Conservation (phyloP, 306 rosid species). For the Vigna unguiculata region DNA sequence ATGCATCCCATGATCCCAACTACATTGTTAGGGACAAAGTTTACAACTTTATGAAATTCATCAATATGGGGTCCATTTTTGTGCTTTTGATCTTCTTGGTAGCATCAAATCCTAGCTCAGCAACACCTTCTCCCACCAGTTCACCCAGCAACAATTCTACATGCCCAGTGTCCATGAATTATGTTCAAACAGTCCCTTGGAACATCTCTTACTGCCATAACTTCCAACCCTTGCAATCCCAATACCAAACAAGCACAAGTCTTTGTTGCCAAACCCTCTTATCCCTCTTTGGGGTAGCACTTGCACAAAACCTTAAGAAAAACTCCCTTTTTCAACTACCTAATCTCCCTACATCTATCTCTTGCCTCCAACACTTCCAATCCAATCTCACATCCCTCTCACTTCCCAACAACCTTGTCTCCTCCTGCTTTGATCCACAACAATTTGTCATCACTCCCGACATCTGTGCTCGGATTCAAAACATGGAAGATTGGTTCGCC, state of each 20-base stretch:
- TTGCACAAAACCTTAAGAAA: slow-evolving; percentile 62
- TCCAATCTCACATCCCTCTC: slow-evolving; percentile 61
- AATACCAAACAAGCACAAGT: slow-evolving; percentile 11
- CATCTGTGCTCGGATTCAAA: slow-evolving; percentile 62
- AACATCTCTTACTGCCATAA: slow-evolving; percentile 61
- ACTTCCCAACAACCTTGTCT: slow-evolving; percentile 57
- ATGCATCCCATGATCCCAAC: neutral
- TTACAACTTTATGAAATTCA: neutral
- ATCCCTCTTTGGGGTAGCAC: slow-evolving; percentile 67
- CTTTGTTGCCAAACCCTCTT: slow-evolving; percentile 69
- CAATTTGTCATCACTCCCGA: slow-evolving; percentile 65
- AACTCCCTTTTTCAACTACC: slow-evolving; percentile 69
- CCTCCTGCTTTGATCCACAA: slow-evolving; percentile 64
- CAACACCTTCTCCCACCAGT: slow-evolving; percentile 37
- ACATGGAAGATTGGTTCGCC: slow-evolving; percentile 65
- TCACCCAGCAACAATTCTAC: slow-evolving; percentile 34
- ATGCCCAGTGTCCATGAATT: slow-evolving; percentile 74
- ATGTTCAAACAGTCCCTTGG: slow-evolving; percentile 68
- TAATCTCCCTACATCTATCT: slow-evolving; percentile 48
- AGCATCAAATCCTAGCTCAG: slow-evolving; percentile 32
- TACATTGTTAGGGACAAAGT: slow-evolving; percentile 8
- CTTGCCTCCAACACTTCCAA: slow-evolving; percentile 73
- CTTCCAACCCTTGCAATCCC: slow-evolving; percentile 45
- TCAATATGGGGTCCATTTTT: slow-evolving; percentile 30
- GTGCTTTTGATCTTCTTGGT: slow-evolving; percentile 37